These are phyloP conservation scores for Mucuna pruriens DNA, from an alignment of 306 rosid species.

Conservation along the genomic window DNA sequence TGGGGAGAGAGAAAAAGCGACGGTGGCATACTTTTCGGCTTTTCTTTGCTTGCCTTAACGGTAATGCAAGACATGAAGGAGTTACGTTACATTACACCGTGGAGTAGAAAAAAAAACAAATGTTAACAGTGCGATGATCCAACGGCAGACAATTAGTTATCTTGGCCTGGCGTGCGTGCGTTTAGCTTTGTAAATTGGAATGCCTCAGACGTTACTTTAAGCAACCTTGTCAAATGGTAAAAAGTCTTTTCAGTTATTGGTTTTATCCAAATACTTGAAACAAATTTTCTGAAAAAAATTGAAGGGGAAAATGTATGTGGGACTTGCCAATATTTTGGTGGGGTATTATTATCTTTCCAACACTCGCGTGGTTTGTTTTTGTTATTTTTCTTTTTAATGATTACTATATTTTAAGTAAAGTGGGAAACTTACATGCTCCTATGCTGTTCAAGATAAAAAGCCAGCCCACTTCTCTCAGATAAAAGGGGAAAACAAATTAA, in stretches of 20 bases:
- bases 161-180: constrained; percentile 4
- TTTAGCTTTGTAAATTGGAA: constrained; percentile 32
- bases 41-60: constrained; percentile 11
- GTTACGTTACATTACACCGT: background rate
- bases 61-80: constrained; percentile 11
- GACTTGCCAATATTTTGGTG: constrained; percentile 41
- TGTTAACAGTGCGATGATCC: constrained; percentile 27
- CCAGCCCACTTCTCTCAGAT: background rate
- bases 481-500: constrained; percentile 26
- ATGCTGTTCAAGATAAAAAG: constrained; percentile 19
- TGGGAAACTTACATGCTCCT: constrained; percentile 1
- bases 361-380: background rate
- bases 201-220: constrained; percentile 3
- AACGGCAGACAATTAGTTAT: constrained; percentile 19
- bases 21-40: background rate
- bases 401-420: background rate
- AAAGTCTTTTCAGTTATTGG: background rate
- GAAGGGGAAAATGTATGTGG: constrained; percentile 32
- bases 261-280: background rate
- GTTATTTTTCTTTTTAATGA: background rate
- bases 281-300: background rate
- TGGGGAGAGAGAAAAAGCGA: background rate
- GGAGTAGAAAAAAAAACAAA: constrained; percentile 11
- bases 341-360: constrained; percentile 34
- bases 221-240: constrained; percentile 5